These are phyloP conservation scores for Alternaria sp. DNA, from an alignment of 2,329 filamentous ascomycete species.

Conservation along the genomic window DNA sequence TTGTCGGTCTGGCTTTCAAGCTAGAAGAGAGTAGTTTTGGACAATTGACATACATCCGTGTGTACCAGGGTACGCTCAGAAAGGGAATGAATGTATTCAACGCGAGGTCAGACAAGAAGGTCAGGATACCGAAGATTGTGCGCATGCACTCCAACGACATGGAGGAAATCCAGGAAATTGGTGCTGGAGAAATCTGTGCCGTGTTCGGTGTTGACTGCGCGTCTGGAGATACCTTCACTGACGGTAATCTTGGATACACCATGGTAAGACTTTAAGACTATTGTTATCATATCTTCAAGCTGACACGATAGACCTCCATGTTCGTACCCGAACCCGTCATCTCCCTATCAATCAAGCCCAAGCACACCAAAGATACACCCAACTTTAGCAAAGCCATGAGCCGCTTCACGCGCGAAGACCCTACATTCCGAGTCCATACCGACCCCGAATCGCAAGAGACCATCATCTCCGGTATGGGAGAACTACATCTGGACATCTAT, in stretches of 20 bases:
- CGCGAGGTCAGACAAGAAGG: constrained; percentile 91
- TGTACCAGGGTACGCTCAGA: constrained; percentile 90
- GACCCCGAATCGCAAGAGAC: constrained; percentile 94
- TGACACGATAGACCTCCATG: constrained; percentile 73
- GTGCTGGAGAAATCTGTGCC: constrained; percentile 96
- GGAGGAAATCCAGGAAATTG: constrained; percentile 93
- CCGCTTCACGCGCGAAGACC: constrained; percentile 97
- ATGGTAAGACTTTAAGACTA: constrained; percentile 62
- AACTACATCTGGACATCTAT: constrained; percentile 96
- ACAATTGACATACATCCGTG: constrained; percentile 96
- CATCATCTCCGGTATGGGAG: constrained; percentile 98
- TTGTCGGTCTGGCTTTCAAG: constrained; percentile 97
- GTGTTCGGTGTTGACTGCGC: constrained; percentile 98
- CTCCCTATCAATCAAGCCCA: constrained; percentile 95
- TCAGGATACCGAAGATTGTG: constrained; percentile 95
- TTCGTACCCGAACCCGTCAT: constrained; percentile 98
- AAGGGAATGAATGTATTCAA: constrained; percentile 94
- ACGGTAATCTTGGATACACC: constrained; percentile 87
- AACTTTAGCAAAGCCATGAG: constrained; percentile 99
- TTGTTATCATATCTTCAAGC: constrained; percentile 3
- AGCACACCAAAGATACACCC: constrained; percentile 86
- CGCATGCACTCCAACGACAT: constrained; percentile 99
- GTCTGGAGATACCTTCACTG: constrained; percentile 97
- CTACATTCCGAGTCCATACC: constrained; percentile 93
- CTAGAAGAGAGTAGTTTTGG: constrained; percentile 98